phyloP scores from a whole-genome alignment of 2,329 filamentous ascomycete genomes.

The Fusarium sp. region DNA sequence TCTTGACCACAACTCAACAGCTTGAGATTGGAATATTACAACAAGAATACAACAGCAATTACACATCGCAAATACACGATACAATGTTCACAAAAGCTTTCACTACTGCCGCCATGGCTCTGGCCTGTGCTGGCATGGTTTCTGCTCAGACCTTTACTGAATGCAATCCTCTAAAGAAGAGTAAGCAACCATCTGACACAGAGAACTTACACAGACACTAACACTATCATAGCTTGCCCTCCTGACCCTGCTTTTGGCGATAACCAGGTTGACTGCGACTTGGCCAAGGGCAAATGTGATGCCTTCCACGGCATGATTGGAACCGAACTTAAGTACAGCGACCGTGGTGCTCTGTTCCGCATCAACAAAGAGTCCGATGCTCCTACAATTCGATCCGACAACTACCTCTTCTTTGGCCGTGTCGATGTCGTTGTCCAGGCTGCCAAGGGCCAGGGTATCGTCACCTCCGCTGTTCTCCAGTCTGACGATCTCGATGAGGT shows the following conservation, averaged over 20 bases:
- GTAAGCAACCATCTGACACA: conserved; percentile 45
- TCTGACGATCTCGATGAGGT: conserved; percentile 90
- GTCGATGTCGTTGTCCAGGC: conserved; percentile 84
- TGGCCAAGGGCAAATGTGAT: conserved; percentile 77
- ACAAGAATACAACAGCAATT: conserved; percentile 18
- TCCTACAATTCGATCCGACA: conserved; percentile 79
- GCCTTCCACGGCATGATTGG: conserved; percentile 61
- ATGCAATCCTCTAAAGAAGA: conserved; percentile 67
- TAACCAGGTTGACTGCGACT: conserved; percentile 72
- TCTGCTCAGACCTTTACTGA: conserved; percentile 68
- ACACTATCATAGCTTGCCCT: conserved; percentile 68
- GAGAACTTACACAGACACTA: background rate
- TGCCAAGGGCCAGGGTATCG: conserved; percentile 84
- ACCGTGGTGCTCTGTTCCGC: conserved; percentile 67
- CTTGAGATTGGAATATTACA: conserved; percentile 3
- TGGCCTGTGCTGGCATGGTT: conserved; percentile 63
- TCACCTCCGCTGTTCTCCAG: conserved; percentile 90
- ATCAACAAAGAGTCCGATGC: conserved; percentile 76
- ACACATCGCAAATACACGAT: conserved; percentile 20
- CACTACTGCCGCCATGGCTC: conserved; percentile 59
- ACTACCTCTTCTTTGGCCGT: conserved; percentile 97
- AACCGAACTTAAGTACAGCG: conserved; percentile 62
- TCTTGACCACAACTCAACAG: conserved; percentile 25
- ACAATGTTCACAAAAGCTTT: conserved; percentile 61
- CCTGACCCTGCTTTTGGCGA: conserved; percentile 81